Percentiles rank a stretch among this genome's conserved stretches.
phyloP scores from a whole-genome alignment of 768 basidiomycete species.

The Cystobasidiopsis lactophilus region DNA sequence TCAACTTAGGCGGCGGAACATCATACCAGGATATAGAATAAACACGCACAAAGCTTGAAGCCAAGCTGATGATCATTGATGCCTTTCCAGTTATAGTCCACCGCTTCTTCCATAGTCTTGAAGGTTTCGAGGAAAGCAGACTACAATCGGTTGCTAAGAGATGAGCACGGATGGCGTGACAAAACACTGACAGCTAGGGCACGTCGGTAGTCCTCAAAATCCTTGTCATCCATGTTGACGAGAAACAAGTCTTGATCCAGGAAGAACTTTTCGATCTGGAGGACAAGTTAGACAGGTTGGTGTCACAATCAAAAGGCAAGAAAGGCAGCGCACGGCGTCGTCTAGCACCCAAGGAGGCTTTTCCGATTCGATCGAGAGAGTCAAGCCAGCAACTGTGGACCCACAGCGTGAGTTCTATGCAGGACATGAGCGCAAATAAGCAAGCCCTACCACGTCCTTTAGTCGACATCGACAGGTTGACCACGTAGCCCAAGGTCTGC shows the following conservation, averaged over 20 bases:
- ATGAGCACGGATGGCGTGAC: too few relatives aligned
- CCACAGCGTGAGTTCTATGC: not conserved
- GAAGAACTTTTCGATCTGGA: too few relatives aligned
- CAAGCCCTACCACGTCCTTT: not conserved
- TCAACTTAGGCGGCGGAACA: not conserved
- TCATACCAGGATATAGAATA: not conserved
- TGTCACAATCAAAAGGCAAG: too few relatives aligned
- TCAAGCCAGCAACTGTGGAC: slow-evolving; percentile 40
- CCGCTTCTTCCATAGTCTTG: slow-evolving; percentile 72
- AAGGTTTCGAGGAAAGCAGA: slow-evolving; percentile 56
- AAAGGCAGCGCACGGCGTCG: slow-evolving; percentile 67
- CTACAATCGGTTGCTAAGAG: too few relatives aligned
- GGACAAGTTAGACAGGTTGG: too few relatives aligned
- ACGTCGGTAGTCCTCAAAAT: too few relatives aligned
- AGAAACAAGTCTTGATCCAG: too few relatives aligned
- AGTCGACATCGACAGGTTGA: slow-evolving; percentile 37
- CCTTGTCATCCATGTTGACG: too few relatives aligned
- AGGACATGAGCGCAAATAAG: not conserved
- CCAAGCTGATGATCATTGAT: slow-evolving; percentile 59
- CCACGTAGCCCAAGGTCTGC: slow-evolving; percentile 86
- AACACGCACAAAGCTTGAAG: too few relatives aligned
- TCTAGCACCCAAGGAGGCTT: slow-evolving; percentile 57
- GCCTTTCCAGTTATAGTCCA: slow-evolving; percentile 40
- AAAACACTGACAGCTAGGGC: too few relatives aligned
- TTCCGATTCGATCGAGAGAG: slow-evolving; percentile 74